Conservation (phyloP, 1,284 basidiomycete species). For the Sanguinoderma infundibulare region DNA sequence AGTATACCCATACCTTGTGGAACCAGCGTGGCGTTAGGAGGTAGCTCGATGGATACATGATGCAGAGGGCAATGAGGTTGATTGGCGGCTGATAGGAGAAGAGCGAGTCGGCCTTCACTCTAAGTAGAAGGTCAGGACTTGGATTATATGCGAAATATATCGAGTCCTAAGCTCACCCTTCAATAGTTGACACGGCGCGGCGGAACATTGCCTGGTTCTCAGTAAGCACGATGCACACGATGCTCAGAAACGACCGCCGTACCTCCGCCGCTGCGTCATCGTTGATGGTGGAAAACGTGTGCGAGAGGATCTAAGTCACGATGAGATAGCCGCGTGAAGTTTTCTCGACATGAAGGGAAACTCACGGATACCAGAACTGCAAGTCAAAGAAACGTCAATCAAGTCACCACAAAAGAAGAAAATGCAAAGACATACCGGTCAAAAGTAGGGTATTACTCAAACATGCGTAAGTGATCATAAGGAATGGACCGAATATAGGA, state of each 20-base stretch:
- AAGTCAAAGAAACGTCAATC: background rate
- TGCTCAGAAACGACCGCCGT: constrained; percentile 10
- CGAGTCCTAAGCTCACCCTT: constrained; percentile 59
- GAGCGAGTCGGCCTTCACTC: constrained; percentile 86
- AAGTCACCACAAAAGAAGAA: constrained; percentile 11
- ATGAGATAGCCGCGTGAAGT: background rate
- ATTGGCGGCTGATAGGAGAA: constrained; percentile 95
- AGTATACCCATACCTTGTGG: constrained; percentile 64
- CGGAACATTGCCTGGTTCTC: constrained; percentile 83
- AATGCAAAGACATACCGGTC: constrained; percentile 56
- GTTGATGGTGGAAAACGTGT: constrained; percentile 91
- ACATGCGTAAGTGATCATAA: constrained; percentile 89
- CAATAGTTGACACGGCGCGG: constrained; percentile 87
- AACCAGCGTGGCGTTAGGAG: constrained; percentile 81
- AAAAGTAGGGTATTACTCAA: constrained; percentile 86
- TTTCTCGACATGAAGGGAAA: constrained; percentile 1
- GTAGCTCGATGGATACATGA: constrained; percentile 86
- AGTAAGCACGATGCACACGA: background rate
- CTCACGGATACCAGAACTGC: constrained; percentile 79
- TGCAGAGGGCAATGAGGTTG: constrained; percentile 80
- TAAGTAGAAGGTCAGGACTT: constrained; percentile 31
- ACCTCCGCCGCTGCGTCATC: constrained; percentile 93
- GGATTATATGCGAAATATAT: background rate
- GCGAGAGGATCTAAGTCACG: constrained; percentile 79
- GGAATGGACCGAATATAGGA: constrained; percentile 80